These are phyloP conservation scores for Irpex sp. DNA, from an alignment of 1,284 basidiomycete species.

Conservation along the genomic window DNA sequence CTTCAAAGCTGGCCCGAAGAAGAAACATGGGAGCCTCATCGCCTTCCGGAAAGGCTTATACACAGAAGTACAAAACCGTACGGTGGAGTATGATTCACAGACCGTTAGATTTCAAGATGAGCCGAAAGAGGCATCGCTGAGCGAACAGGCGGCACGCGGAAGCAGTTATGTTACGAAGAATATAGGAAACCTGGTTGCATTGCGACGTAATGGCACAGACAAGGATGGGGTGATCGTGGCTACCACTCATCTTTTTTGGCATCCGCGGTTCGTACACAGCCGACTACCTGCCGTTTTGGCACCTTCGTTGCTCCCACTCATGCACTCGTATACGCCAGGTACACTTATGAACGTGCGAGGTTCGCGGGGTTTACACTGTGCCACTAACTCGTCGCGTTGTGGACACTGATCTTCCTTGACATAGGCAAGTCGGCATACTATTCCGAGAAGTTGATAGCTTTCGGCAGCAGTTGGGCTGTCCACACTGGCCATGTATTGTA, in stretches of 20 bases:
- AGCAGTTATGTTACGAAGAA: slow-evolving; percentile 79
- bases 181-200: slow-evolving; percentile 72
- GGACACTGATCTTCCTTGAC: too few species aligned
- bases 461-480: slow-evolving; percentile 41
- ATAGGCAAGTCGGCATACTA: slow-evolving; percentile 69
- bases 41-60: slow-evolving; percentile 61
- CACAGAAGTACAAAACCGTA: slow-evolving; percentile 38
- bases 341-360: slow-evolving; percentile 87
- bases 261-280: slow-evolving; percentile 63
- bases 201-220: slow-evolving; percentile 42
- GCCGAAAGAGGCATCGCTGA: slow-evolving; percentile 18
- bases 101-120: slow-evolving; percentile 31
- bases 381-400: slow-evolving; percentile 15
- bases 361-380: slow-evolving; percentile 64
- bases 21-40: slow-evolving; percentile 83
- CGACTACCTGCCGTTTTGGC: slow-evolving; percentile 9
- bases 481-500: slow-evolving; percentile 75
- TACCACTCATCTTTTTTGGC: slow-evolving; percentile 93
- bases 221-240: slow-evolving; percentile 64
- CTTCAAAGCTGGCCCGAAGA: slow-evolving; percentile 64
- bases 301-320: background rate
- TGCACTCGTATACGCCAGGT: slow-evolving; percentile 39
- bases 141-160: slow-evolving; percentile 42
- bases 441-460: slow-evolving; percentile 65
- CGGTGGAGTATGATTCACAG: slow-evolving; percentile 69